Evolutionary conservation across 257 asterid genomes (phyloP).

Genomic region (Fraxinus pennsylvanica): DNA sequence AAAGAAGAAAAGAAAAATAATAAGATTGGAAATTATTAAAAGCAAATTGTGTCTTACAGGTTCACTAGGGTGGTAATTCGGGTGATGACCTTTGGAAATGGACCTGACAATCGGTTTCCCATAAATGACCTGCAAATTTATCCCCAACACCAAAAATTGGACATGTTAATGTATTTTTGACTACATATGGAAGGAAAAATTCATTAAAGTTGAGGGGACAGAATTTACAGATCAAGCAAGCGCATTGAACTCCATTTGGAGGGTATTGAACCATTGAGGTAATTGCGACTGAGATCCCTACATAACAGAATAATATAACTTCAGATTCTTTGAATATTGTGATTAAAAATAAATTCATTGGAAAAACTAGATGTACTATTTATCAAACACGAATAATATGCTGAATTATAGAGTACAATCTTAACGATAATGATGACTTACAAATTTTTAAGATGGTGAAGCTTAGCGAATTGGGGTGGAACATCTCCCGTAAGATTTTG

Average conservation of each 20-base stretch:
- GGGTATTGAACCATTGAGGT: constrained; percentile 71
- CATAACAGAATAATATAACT: constrained; percentile 21
- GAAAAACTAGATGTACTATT: background rate
- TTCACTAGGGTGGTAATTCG: constrained; percentile 66
- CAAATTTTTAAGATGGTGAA: constrained; percentile 72
- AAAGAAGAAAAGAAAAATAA: background rate
- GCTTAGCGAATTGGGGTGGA: constrained; percentile 69
- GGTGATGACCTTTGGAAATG: constrained; percentile 69
- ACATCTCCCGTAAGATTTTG: constrained; percentile 73
- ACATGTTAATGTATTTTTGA: constrained; percentile 1
- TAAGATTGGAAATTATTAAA: constrained; percentile 3
- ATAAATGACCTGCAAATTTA: constrained; percentile 71
- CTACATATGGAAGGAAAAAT: background rate
- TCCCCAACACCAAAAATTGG: constrained; percentile 6
- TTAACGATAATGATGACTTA: constrained; percentile 35
- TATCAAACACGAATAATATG: constrained; percentile 3
- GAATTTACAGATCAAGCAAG: constrained; percentile 66
- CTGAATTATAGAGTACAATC: background rate
- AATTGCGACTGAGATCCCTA: constrained; percentile 94
- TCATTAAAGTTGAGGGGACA: constrained; percentile 12
- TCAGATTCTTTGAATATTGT: background rate
- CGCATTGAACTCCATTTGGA: constrained; percentile 67
- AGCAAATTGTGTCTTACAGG: constrained; percentile 51
- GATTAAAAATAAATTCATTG: background rate
- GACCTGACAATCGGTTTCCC: constrained; percentile 93